Evolutionary conservation across 768 basidiomycete species (phyloP).

Genomic region (Termitomyces sp.): DNA sequence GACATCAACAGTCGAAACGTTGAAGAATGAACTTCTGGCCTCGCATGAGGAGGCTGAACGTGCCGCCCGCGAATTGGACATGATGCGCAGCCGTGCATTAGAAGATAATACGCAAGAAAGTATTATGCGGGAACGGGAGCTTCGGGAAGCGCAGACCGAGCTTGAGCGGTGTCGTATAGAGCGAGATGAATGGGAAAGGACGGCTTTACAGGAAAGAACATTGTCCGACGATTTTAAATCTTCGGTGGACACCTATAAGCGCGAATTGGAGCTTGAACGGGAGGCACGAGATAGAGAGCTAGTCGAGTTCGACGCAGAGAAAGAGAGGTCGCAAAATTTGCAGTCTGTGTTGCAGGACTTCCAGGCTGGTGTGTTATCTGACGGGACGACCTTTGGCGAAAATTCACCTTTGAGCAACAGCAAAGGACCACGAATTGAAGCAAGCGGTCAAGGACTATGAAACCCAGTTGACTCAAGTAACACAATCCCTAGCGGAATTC

Average conservation of each 20-base stretch:
- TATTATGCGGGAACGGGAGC: conserved; percentile 66
- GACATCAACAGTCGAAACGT: conserved; percentile 62
- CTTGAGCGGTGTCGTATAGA: conserved; percentile 84
- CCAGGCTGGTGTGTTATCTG: conserved; percentile 67
- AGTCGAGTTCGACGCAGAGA: conserved; percentile 58
- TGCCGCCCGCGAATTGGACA: conserved; percentile 63
- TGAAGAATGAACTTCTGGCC: conserved; percentile 73
- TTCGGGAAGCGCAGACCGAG: conserved; percentile 80
- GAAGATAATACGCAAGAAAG: conserved; percentile 71
- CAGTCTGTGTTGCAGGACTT: conserved; percentile 95
- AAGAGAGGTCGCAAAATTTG: conserved; percentile 74
- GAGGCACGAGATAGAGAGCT: conserved; percentile 52
- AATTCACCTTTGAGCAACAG: conserved; percentile 33
- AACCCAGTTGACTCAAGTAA: conserved; percentile 60
- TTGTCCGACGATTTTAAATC: conserved; percentile 64
- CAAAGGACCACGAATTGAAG: conserved; percentile 86
- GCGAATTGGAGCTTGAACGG: conserved; percentile 65
- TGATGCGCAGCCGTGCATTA: conserved; percentile 56
- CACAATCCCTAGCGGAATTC: conserved; percentile 81
- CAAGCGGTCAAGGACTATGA: conserved; percentile 84
- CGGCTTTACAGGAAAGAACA: conserved; percentile 57
- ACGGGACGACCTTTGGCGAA: not conserved
- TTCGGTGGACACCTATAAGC: conserved; percentile 46
- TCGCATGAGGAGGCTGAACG: conserved; percentile 75
- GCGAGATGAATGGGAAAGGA: conserved; percentile 55